Evolutionary conservation across 1,139 yeast genomes (phyloP), one percentile per base, ranked within the genome.

Genomic region (Suhomyces taliae): DNA sequence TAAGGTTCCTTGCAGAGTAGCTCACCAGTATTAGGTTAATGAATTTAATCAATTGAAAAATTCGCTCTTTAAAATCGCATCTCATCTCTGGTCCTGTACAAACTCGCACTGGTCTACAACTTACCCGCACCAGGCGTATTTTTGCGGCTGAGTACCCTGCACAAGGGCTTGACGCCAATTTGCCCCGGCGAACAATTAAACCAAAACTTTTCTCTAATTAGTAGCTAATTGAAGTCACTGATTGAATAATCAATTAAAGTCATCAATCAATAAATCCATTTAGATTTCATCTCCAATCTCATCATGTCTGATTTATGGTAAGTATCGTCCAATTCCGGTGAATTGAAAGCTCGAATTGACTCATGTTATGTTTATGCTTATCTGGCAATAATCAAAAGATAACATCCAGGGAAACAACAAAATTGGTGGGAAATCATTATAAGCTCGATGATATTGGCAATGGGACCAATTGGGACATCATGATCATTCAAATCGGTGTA

Each of bases 1-100:
- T 41, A 37, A 70, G 87, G 93, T 82, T 86, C 93, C 93, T 86
- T 74, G 79, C 79, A 64, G 59, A 60, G 26, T 39, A 70, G 80
- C 80, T 75, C 80, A 69, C 80, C 79, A 67, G 70, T 66, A 64
- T 51, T 45, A 27, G 49, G 39, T 46, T 34, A 36, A 37, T 37
- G 47, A 45, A 31, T 31, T 19, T 36, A n/a, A 26, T 14, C 12
- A 15, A 24, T 36, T 24, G 32, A 41, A 27, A 46, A 43, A 41
- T 40, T 40, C 43, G 36, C 48, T 35, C 45, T 24, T 36, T 35
- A 40, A 43, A 36, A 41, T 44, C 26, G 29, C 44, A 45, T 43
- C 48, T 50, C 52, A 44, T 49, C 52, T 45, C 32, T 29, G 27
- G 40, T 38, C 44, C 51, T 37, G 51, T 39, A 40, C 14, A 24